Base-by-base conservation (phyloP, 2,329 filamentous ascomycete species). In the Fusarium keratoplasticum region DNA sequence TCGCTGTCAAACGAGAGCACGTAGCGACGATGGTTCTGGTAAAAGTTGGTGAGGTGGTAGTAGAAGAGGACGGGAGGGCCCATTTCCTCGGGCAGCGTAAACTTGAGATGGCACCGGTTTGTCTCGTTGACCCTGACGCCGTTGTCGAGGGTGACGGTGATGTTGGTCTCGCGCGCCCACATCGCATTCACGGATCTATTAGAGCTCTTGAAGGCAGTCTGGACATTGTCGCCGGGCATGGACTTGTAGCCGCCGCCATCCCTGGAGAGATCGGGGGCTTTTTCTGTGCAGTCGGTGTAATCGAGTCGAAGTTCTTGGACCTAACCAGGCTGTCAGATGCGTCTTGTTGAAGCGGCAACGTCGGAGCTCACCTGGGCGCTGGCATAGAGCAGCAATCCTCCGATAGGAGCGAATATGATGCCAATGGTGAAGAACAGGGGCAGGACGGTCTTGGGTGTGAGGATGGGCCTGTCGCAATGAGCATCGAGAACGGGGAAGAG, bases 11-110 rank as follows among this genome's bases (percentile, higher is more conserved):
- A 93, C 1, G 94, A 97, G 80, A 95, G 94, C 70, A 98, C 96
- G 77, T 99, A 99, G 83, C 96, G 92, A 75, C 96, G 93, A 82
- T 99, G 96, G 82, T 99, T 99, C 84, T 99, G 96, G 86, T 98
- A 98, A 86, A 99, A 99, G 85, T 98, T 98, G 67, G 95, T 96
- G 72, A 99, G 91, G 76, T 93, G 93, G 84, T 99, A 99, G 86
- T 98, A 99, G 83, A 98, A 91, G 70, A 96, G 89, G 13, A 99
- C 94, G 0, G 96, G 95, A 1, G 95, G 90, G 4, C 89, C 87
- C 83, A 99, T 92, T 67, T 91, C 86, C 78, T 96, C 92, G 2
- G 95, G 94, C 10, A 98, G 91, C 38, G 89, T 86, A 84, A 98
- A 98, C 71, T 90, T 87, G 65, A 99, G 83, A 35, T 89, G 89